Percentiles rank a stretch among this genome's conserved stretches.
Conservation (phyloP, 2,329 filamentous ascomycete genomes). For the Fusarium sp. region DNA sequence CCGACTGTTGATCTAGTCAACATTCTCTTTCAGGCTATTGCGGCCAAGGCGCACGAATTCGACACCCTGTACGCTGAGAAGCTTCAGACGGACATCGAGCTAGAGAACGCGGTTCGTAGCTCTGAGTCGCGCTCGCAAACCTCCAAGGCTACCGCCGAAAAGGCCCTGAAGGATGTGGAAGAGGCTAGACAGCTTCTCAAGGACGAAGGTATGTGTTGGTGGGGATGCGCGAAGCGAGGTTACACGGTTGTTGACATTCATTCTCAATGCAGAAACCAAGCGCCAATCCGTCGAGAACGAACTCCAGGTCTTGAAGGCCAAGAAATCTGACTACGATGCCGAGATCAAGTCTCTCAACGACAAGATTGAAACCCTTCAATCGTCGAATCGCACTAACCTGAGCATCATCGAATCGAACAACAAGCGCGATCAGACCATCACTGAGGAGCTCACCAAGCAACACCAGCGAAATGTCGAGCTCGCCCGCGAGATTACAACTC, state of each 20-base stretch:
- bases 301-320: constrained; percentile 80
- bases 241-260: constrained; percentile 21
- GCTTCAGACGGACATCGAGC: constrained; percentile 88
- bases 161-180: constrained; percentile 85
- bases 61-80: constrained; percentile 89
- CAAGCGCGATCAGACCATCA: constrained; percentile 84
- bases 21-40: constrained; percentile 78
- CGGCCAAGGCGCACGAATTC: constrained; percentile 82
- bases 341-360: constrained; percentile 82
- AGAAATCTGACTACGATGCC: constrained; percentile 77
- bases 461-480: constrained; percentile 90
- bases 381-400: constrained; percentile 91
- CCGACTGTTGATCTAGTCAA: constrained; percentile 84
- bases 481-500: constrained; percentile 80
- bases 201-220: constrained; percentile 74
- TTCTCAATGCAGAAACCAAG: constrained; percentile 71
- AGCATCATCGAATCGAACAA: constrained; percentile 92
- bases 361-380: constrained; percentile 87
- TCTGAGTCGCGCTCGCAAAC: constrained; percentile 85
- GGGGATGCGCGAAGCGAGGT: constrained; percentile 4
- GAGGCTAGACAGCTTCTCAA: constrained; percentile 84
- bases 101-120: constrained; percentile 88
- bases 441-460: constrained; percentile 87
- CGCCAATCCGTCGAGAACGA: constrained; percentile 84
- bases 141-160: constrained; percentile 84